Base-by-base conservation (phyloP, 225 moss, liverwort and hornwort species). In the Anthoceros angustus region DNA sequence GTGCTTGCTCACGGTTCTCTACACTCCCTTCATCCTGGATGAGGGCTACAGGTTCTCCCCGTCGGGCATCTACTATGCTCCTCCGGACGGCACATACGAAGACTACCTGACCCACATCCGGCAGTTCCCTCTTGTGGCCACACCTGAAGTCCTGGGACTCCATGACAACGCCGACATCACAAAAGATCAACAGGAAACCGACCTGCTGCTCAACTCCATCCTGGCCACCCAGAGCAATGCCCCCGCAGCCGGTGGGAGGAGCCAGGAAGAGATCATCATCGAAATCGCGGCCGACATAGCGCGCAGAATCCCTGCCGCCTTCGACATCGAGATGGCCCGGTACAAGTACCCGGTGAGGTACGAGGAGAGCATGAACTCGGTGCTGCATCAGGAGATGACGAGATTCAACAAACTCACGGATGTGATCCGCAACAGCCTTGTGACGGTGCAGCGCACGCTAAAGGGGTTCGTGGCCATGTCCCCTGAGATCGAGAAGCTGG, bases 351-450 rank as follows among this genome's bases (percentile, higher is more conserved):
- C 92, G 4, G 77, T 85, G 8, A 38, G 79, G 42, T 88, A 92
- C 23, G 83, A 83, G 69, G 92, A 92, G 71, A 92, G 92, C 70
- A 92, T 92, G 92, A 88, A 92, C 43, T 86, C 88, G 0, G 85
- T 92, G n/a, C 83, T 92, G 25, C 72, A 88, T 8, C 92, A 92
- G 67, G 88, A 92, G 72, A 85, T 88, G 83, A 81, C 86, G 50
- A 84, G 92, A 23, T 92, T 86, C 72, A 88, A 92, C 68, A 86
- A 82, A 23, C 84, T 92, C 1, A 84, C 75, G 40, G 79, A 88
- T 71, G 85, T 89, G 41, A 89, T 89, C 12, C 75, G 85, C 0
- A 45, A 81, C 8, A 83, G 82, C 62, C 70, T 93, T 24, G 66
- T 68, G 16, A 88, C 84, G 0, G 78, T 84, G 9, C 68, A 78